phyloP scores from a whole-genome alignment of 768 basidiomycete species.

The Amanita pseudoporphyria region DNA sequence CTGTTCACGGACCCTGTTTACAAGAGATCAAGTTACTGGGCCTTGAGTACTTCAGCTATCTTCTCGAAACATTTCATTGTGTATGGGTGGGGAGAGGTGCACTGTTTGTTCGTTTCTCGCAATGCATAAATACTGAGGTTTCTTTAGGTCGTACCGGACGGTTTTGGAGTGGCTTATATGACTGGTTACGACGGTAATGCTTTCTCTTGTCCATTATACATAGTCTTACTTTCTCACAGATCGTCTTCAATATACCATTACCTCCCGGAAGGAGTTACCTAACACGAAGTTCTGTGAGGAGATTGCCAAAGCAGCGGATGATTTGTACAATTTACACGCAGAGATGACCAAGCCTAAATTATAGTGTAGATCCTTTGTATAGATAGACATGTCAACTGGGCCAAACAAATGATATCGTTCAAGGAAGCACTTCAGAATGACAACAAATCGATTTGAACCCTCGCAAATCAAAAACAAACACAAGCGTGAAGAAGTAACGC shows the following conservation, averaged over 20 bases:
- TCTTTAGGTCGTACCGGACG: conserved; percentile 71
- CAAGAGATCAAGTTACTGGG: conserved; percentile 70
- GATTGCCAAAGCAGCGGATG: conserved; percentile 50
- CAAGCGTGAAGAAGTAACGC: conserved; percentile 71
- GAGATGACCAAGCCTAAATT: conserved; percentile 8
- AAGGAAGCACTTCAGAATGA: conserved; percentile 26
- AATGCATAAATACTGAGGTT: neutral
- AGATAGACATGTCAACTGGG: neutral
- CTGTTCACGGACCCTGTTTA: conserved; percentile 73
- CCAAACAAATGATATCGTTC: neutral
- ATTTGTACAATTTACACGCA: conserved; percentile 55
- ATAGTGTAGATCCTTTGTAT: neutral
- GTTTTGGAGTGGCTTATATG: conserved; percentile 92
- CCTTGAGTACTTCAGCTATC: conserved; percentile 82
- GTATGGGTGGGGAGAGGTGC: conserved; percentile 90
- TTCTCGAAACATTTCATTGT: conserved; percentile 76
- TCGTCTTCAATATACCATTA: conserved; percentile 78
- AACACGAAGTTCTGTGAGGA: conserved; percentile 67
- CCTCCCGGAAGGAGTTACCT: conserved; percentile 78
- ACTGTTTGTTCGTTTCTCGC: conserved; percentile 8
- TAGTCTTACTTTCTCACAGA: conserved; percentile 30
- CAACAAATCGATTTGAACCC: conserved; percentile 46
- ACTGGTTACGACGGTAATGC: conserved; percentile 69
- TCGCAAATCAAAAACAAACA: conserved; percentile 79
- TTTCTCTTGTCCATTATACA: conserved; percentile 9